A percentile compares a stretch with the other conserved stretches of the same genome.
phyloP scores from a whole-genome alignment of 306 rosid species.

The Vigna nakashimae region DNA sequence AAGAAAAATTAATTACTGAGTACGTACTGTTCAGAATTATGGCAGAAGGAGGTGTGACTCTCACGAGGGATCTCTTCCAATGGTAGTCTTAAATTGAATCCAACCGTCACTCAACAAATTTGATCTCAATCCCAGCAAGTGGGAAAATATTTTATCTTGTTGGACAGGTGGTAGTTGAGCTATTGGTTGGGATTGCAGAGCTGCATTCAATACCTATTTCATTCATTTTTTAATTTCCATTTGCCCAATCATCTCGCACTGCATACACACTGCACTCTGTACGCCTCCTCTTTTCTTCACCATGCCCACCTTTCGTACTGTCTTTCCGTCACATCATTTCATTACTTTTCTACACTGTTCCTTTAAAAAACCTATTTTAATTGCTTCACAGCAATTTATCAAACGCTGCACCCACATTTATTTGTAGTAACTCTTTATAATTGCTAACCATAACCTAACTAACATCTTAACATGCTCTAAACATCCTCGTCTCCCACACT shows the following conservation, averaged over 20 bases:
- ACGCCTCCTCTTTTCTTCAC: too few relatives aligned
- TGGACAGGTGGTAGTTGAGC: slow-evolving; percentile 43
- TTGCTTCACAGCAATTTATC: too few relatives aligned
- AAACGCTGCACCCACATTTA: background rate
- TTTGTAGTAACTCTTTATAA: background rate
- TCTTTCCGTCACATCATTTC: too few relatives aligned
- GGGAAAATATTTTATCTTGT: background rate
- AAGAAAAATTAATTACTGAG: slow-evolving; percentile 34
- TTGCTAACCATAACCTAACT: background rate
- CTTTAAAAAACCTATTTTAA: too few relatives aligned
- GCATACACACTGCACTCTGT: too few relatives aligned
- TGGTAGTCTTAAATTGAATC: background rate
- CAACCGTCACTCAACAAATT: background rate
- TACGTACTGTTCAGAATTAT: slow-evolving; percentile 33
- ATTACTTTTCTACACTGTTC: too few relatives aligned
- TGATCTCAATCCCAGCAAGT: too few relatives aligned
- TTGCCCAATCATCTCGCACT: background rate
- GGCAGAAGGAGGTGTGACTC: background rate
- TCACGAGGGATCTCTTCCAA: background rate
- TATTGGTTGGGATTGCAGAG: slow-evolving; percentile 32
- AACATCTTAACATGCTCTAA: background rate
- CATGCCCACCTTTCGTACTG: background rate
- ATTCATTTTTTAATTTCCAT: background rate
- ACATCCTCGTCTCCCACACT: background rate
- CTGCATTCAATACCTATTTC: slow-evolving; percentile 37